Evolutionary conservation across 1,284 basidiomycete species (phyloP).

Genomic region (Leccinum huronense): DNA sequence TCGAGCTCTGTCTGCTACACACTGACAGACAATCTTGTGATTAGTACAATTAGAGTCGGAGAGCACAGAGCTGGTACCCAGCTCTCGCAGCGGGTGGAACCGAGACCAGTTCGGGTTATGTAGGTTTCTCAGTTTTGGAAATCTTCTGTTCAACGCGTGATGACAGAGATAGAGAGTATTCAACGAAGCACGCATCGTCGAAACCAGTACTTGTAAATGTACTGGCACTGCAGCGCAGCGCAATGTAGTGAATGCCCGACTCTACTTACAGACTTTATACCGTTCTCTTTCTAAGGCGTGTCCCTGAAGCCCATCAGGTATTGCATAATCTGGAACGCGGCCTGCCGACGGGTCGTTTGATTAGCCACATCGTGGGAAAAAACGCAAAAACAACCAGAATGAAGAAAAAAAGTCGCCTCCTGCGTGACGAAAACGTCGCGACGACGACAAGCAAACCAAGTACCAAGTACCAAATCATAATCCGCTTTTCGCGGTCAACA

Average conservation of each 20-base stretch:
- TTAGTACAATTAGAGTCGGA: not conserved
- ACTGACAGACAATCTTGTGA: not conserved
- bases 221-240: not conserved
- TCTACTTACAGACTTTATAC: not conserved
- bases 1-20: too few relatives aligned
- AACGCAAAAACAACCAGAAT: not conserved
- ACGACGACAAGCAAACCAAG: not conserved
- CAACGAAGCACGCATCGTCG: not conserved
- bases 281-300: slow-evolving; percentile 35
- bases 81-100: too few relatives aligned
- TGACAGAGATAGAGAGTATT: not conserved
- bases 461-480: not conserved
- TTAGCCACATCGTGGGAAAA: not conserved
- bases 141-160: too few relatives aligned
- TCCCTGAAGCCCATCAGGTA: slow-evolving; percentile 65
- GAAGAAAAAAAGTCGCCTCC: not conserved
- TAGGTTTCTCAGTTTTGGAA: too few relatives aligned
- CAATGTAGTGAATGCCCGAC: not conserved
- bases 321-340: slow-evolving; percentile 68
- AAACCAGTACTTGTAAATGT: not conserved
- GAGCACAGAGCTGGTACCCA: not conserved
- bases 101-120: too few relatives aligned
- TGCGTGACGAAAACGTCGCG: not conserved
- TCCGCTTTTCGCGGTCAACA: not conserved
- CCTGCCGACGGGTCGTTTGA: slow-evolving; percentile 35